phyloP scores from a whole-genome alignment of 2,329 filamentous ascomycete species.

The Eutypa lata region DNA sequence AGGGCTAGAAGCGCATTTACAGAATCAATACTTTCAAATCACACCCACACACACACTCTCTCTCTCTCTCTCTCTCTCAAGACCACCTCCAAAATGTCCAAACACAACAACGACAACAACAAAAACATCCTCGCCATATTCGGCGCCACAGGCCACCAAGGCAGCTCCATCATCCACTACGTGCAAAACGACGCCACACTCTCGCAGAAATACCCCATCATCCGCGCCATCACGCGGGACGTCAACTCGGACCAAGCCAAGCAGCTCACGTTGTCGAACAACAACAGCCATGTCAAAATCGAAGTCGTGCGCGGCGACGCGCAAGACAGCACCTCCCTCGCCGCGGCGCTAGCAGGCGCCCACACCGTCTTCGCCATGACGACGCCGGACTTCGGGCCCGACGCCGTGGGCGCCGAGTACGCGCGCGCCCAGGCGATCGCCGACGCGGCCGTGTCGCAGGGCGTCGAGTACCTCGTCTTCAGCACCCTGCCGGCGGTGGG shows the following conservation, averaged over 20 bases:
- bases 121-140: constrained; percentile 44
- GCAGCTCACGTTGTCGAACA: constrained; percentile 15
- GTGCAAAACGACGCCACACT: constrained; percentile 43
- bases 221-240: constrained; percentile 51
- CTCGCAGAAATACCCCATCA: constrained; percentile 42
- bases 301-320: constrained; percentile 40
- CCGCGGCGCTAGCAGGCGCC: constrained; percentile 37
- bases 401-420: constrained; percentile 29
- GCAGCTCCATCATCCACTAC: constrained; percentile 42
- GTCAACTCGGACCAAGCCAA: constrained; percentile 29
- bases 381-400: constrained; percentile 37
- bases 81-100: too few relatives aligned
- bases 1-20: too few relatives aligned
- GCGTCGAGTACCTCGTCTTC: constrained; percentile 38
- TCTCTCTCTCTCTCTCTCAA: too few relatives aligned
- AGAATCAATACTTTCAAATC: too few relatives aligned
- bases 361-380: constrained; percentile 49
- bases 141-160: constrained; percentile 52
- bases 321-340: constrained; percentile 34
- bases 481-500: constrained; percentile 31
- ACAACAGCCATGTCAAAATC: too few relatives aligned
- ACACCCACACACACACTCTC: too few relatives aligned
- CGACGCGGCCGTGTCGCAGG: constrained; percentile 32
- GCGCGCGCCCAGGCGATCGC: constrained; percentile 35
- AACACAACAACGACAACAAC: too few relatives aligned